These are phyloP conservation scores for Diaporthe longicolla DNA, from an alignment of 2,329 filamentous ascomycete genomes.

Conservation along the genomic window DNA sequence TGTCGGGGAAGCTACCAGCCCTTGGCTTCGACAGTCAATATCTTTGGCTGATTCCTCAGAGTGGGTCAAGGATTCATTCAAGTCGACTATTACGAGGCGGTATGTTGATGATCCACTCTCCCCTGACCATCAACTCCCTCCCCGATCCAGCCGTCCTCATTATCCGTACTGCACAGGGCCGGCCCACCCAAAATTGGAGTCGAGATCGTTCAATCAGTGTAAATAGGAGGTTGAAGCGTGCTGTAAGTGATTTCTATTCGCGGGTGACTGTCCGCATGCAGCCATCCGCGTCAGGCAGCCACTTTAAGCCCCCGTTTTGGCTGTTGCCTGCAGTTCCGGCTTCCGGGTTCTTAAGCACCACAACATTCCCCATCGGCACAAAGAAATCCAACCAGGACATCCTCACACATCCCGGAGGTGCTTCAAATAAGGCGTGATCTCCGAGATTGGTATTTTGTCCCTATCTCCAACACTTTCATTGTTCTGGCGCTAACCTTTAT, in stretches of 20 bases:
- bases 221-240: background rate
- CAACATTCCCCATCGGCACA: background rate
- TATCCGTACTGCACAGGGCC: too few relatives aligned
- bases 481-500: constrained; percentile 10
- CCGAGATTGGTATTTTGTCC: background rate
- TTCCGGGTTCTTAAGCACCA: background rate
- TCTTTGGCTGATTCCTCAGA: too few relatives aligned
- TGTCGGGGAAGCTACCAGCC: too few relatives aligned
- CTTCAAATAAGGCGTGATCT: background rate
- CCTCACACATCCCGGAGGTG: background rate
- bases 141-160: too few relatives aligned
- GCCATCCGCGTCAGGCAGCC: constrained; percentile 7
- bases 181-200: too few relatives aligned
- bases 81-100: too few relatives aligned
- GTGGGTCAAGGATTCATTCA: too few relatives aligned
- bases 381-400: background rate
- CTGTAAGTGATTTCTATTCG: background rate
- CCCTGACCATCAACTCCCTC: too few relatives aligned
- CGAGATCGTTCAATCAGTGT: background rate
- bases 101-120: too few relatives aligned
- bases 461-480: background rate
- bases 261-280: background rate
- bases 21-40: too few relatives aligned
- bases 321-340: background rate
- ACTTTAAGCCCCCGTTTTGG: background rate